These are phyloP conservation scores for Xylaria sp. DNA, from an alignment of 2,329 filamentous ascomycete genomes.

Conservation along the genomic window DNA sequence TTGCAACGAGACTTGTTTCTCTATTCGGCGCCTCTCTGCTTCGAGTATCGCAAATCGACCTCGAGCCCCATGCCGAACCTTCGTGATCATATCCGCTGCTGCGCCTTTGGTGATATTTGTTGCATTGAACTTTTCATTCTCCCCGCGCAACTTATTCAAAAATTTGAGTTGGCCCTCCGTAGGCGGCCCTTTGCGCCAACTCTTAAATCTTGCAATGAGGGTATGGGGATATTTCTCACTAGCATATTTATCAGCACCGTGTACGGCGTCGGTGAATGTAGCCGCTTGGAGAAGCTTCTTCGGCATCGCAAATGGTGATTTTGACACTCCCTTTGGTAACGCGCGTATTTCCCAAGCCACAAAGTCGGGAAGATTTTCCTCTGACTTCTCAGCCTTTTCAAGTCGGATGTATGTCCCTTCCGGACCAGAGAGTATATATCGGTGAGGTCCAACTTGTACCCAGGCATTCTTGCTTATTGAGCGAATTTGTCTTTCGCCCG, in stretches of 20 bases:
- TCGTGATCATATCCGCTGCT: slow-evolving; percentile 90
- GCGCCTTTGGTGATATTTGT: slow-evolving; percentile 75
- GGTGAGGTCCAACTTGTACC: slow-evolving; percentile 75
- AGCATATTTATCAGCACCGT: slow-evolving; percentile 84
- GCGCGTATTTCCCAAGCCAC: slow-evolving; percentile 56
- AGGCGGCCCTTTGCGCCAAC: slow-evolving; percentile 74
- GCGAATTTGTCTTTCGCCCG: slow-evolving; percentile 78
- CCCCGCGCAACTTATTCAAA: slow-evolving; percentile 67
- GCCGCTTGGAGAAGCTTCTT: slow-evolving; percentile 68
- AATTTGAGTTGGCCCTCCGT: slow-evolving; percentile 69
- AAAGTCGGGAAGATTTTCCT: slow-evolving; percentile 43
- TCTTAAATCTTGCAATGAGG: slow-evolving; percentile 69
- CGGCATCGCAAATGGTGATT: slow-evolving; percentile 70
- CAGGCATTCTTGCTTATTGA: slow-evolving; percentile 77
- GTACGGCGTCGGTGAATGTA: slow-evolving; percentile 76
- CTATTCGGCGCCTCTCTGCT: slow-evolving; percentile 56
- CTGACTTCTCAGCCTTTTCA: slow-evolving; percentile 47
- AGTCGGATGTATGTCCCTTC: slow-evolving; percentile 66
- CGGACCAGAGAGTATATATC: slow-evolving; percentile 72
- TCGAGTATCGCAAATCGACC: slow-evolving; percentile 63
- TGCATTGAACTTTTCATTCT: slow-evolving; percentile 58
- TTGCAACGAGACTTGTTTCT: slow-evolving; percentile 44
- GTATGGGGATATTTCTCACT: slow-evolving; percentile 66
- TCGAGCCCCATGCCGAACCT: slow-evolving; percentile 81
- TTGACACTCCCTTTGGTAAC: slow-evolving; percentile 51